These are phyloP conservation scores for Plasmodium cynomolgi DNA, from an alignment of 169 alveolate species.

Conservation along the genomic window DNA sequence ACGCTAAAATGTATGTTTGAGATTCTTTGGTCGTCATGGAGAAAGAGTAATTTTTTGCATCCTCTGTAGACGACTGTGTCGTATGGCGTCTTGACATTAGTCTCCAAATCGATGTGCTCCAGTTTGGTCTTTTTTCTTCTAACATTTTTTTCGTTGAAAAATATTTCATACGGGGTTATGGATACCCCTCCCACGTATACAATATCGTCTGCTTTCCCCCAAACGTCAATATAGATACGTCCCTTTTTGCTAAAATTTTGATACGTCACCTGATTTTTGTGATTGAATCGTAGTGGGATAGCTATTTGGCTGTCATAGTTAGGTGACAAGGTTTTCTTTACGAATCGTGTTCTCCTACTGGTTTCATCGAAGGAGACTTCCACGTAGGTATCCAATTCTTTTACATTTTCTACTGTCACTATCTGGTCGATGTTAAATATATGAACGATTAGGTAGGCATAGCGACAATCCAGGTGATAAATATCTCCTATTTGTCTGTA, in stretches of 20 bases:
- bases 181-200: slow-evolving; percentile 78
- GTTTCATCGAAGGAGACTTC: slow-evolving; percentile 80
- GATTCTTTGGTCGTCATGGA: slow-evolving; percentile 52
- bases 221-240: slow-evolving; percentile 78
- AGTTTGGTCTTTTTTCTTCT: slow-evolving; percentile 43
- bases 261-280: slow-evolving; percentile 58
- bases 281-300: slow-evolving; percentile 76
- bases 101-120: slow-evolving; percentile 70
- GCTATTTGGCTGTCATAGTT: slow-evolving; percentile 79
- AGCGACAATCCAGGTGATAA: slow-evolving; percentile 32
- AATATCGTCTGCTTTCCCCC: slow-evolving; percentile 82
- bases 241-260: slow-evolving; percentile 74
- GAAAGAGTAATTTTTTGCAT: slow-evolving; percentile 43
- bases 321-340: slow-evolving; percentile 78
- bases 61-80: slow-evolving; percentile 66
- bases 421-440: slow-evolving; percentile 79
- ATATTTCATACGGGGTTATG: slow-evolving; percentile 78
- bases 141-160: slow-evolving; percentile 77
- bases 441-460: slow-evolving; percentile 75
- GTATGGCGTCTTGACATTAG: slow-evolving; percentile 45
- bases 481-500: slow-evolving; percentile 79
- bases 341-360: slow-evolving; percentile 76
- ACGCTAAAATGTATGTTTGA: slow-evolving; percentile 59
- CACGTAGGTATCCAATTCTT: slow-evolving; percentile 77
- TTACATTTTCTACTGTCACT: slow-evolving; percentile 75